These are phyloP conservation scores for Wickerhamia fluorescens DNA, from an alignment of 805 yeast genomes.

Conservation along the genomic window DNA sequence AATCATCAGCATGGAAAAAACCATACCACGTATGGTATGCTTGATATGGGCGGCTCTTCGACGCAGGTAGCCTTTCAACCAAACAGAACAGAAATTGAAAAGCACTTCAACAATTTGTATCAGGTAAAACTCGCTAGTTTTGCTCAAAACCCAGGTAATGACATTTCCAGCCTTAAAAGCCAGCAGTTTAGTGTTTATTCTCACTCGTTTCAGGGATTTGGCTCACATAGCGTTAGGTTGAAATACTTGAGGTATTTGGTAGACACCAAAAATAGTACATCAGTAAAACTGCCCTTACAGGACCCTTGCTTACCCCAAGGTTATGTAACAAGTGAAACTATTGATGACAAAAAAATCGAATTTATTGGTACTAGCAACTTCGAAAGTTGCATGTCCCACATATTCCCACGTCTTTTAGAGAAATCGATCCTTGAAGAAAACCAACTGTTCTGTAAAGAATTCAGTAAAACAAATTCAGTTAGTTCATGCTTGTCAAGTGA, in stretches of 20 bases:
- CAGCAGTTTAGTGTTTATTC: slow-evolving; percentile 41
- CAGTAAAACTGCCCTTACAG: slow-evolving; percentile 21
- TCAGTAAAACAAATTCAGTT: slow-evolving; percentile 21
- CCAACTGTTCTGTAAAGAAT: slow-evolving; percentile 22
- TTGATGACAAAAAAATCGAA: slow-evolving; percentile 22
- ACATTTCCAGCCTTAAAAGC: slow-evolving; percentile 7
- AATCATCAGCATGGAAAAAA: slow-evolving; percentile 36
- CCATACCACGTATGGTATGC: slow-evolving; percentile 46
- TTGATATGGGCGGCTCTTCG: slow-evolving; percentile 62
- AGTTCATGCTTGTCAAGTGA: slow-evolving; percentile 48
- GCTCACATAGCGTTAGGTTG: slow-evolving; percentile 48
- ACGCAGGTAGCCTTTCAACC: slow-evolving; percentile 64
- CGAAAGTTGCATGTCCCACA: slow-evolving; percentile 37
- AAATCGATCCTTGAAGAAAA: slow-evolving; percentile 18
- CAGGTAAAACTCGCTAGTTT: slow-evolving; percentile 35
- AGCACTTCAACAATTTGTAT: slow-evolving; percentile 41
- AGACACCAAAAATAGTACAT: slow-evolving; percentile 9
- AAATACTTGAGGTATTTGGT: slow-evolving; percentile 37
- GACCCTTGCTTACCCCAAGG: slow-evolving; percentile 59
- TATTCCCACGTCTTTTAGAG: slow-evolving; percentile 40
- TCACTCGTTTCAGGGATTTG: slow-evolving; percentile 54
- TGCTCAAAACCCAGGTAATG: slow-evolving; percentile 14
- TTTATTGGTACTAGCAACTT: slow-evolving; percentile 51
- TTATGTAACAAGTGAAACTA: slow-evolving; percentile 17
- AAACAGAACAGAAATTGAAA: slow-evolving; percentile 34